These are phyloP conservation scores for Pogostemon cablin DNA, from an alignment of 257 asterid species.

Conservation along the genomic window DNA sequence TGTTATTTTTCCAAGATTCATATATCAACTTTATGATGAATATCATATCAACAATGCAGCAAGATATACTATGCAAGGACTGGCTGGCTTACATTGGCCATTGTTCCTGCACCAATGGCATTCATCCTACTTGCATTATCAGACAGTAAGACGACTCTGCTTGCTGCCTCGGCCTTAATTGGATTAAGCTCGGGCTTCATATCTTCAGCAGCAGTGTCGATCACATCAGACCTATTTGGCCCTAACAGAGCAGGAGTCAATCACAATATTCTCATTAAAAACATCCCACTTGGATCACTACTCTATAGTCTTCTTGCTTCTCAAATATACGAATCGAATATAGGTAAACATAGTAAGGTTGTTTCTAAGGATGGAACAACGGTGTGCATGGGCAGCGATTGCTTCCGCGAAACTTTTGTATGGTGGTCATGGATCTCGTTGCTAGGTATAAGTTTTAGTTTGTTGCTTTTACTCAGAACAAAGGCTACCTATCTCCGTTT, in stretches of 20 bases:
- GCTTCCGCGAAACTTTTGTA: conserved; percentile 53
- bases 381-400: conserved; percentile 45
- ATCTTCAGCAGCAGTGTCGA: conserved; percentile 60
- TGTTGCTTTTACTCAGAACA: conserved; percentile 53
- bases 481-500: conserved; percentile 46
- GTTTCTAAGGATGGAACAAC: conserved; percentile 37
- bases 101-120: conserved; percentile 56
- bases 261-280: conserved; percentile 65
- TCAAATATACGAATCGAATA: conserved; percentile 51
- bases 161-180: conserved; percentile 50
- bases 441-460: conserved; percentile 54
- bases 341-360: conserved; percentile 38
- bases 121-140: conserved; percentile 52
- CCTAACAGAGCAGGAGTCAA: conserved; percentile 64
- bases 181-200: conserved; percentile 69
- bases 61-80: conserved; percentile 55
- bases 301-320: conserved; percentile 68
- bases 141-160: conserved; percentile 42
- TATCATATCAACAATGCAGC: conserved; percentile 43
- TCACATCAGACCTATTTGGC: conserved; percentile 70
- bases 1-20: neutral
- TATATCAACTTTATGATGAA: conserved; percentile 7
- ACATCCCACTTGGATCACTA: conserved; percentile 71
- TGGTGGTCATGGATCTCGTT: conserved; percentile 66
- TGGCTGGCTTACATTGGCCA: conserved; percentile 54